Evolutionary conservation across 2,329 filamentous ascomycete genomes (phyloP).

Genomic region (Beauveria australis): DNA sequence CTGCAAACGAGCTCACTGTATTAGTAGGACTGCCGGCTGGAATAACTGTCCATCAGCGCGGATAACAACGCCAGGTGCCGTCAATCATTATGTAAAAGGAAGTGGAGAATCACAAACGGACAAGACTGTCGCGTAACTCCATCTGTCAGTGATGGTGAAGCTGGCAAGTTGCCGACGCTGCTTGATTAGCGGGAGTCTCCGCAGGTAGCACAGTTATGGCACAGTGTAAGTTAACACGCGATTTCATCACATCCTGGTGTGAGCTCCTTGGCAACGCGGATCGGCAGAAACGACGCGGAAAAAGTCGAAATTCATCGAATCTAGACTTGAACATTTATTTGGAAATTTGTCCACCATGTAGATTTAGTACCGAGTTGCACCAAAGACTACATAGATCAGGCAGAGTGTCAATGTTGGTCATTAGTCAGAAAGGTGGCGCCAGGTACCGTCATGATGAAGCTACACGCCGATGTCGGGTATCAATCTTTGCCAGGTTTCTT

Average conservation of each 20-base stretch:
- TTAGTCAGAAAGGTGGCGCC: slow-evolving; percentile 5
- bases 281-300: too few species aligned
- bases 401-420: not conserved
- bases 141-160: not conserved
- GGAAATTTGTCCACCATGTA: not conserved
- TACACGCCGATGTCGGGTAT: not conserved
- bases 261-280: not conserved
- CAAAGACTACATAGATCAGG: not conserved
- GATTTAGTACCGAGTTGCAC: not conserved
- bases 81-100: not conserved
- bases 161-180: not conserved
- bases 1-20: not conserved
- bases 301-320: too few species aligned
- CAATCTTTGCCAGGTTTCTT: not conserved
- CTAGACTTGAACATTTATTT: too few species aligned
- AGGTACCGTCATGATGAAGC: not conserved
- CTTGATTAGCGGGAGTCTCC: not conserved
- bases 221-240: not conserved
- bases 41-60: not conserved
- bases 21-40: not conserved
- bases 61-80: too few species aligned
- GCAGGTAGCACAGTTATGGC: too few species aligned
- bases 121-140: not conserved
- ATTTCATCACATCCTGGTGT: not conserved
- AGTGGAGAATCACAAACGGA: not conserved